Conservation (phyloP, 768 basidiomycete genomes). For the Mycena capillaripes region DNA sequence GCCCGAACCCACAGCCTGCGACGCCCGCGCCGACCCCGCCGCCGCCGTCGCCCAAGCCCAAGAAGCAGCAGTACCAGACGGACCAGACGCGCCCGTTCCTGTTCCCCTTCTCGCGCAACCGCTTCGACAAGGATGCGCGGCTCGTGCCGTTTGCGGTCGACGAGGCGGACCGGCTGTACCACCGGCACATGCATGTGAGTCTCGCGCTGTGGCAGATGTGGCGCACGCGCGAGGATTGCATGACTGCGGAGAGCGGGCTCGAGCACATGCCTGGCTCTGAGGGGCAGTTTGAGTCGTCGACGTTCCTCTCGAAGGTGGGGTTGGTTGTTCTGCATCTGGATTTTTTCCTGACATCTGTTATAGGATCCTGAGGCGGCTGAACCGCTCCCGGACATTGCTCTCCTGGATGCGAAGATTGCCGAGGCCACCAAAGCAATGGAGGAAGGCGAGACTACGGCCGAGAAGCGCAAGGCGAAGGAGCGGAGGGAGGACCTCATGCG, state of each 20-base stretch:
- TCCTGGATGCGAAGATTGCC: conserved; percentile 81
- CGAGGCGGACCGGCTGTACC: conserved; percentile 93
- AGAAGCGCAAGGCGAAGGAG: conserved; percentile 75
- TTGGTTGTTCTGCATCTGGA: conserved; percentile 11
- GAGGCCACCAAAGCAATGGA: conserved; percentile 69
- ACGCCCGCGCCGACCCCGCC: conserved; percentile 95
- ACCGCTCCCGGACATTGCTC: conserved; percentile 78
- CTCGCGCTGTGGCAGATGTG: conserved; percentile 94
- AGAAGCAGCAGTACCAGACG: conserved; percentile 99
- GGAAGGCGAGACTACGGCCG: conserved; percentile 62
- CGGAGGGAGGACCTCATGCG: conserved; percentile 87
- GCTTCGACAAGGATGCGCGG: conserved; percentile 67
- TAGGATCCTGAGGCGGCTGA: conserved; percentile 75
- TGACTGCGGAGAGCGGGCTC: conserved; percentile 93
- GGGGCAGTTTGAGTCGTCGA: conserved; percentile 66
- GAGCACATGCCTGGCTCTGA: conserved; percentile 83
- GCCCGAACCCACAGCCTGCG: conserved; percentile 71
- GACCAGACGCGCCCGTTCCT: conserved; percentile 95
- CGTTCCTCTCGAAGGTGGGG: conserved; percentile 56
- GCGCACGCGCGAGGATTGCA: conserved; percentile 95
- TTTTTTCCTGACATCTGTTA: conserved; percentile 9
- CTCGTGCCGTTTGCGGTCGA: conserved; percentile 97
- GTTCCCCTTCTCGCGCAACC: conserved; percentile 91
- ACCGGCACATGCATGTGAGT: conserved; percentile 91
- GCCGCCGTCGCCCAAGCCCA: conserved; percentile 84